Evolutionary conservation across 306 rosid species (phyloP).

Genomic region (Luffa acutangula): DNA sequence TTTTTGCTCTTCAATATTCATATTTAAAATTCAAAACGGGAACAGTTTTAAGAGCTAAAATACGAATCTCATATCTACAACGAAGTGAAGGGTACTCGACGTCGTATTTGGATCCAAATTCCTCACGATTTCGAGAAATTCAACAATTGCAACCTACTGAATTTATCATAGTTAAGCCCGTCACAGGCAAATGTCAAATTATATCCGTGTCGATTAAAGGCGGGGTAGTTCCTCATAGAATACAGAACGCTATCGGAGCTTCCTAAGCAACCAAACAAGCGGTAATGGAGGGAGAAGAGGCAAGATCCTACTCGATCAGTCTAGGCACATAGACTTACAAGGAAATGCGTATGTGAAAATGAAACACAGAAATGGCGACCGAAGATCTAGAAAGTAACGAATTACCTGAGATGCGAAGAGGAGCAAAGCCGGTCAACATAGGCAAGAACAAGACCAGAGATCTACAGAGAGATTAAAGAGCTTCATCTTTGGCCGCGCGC

Average conservation of each 20-base stretch:
- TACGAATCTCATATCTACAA: background rate
- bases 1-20: background rate
- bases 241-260: background rate
- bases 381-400: conserved; percentile 5
- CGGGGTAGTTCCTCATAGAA: background rate
- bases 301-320: background rate
- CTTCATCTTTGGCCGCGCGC: background rate
- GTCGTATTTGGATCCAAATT: background rate
- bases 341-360: background rate
- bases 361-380: background rate
- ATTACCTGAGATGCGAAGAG: background rate
- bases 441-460: background rate
- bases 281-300: background rate
- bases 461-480: conserved; percentile 5
- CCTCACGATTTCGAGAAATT: background rate
- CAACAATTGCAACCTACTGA: background rate
- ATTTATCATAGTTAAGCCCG: background rate
- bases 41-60: background rate
- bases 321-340: background rate
- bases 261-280: background rate
- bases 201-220: background rate
- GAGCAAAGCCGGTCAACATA: conserved; percentile 5
- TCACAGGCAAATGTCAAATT: background rate
- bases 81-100: background rate
- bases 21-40: background rate